phyloP scores from a whole-genome alignment of 108 stramenopile genomes.

The Cyclotella cryptica region DNA sequence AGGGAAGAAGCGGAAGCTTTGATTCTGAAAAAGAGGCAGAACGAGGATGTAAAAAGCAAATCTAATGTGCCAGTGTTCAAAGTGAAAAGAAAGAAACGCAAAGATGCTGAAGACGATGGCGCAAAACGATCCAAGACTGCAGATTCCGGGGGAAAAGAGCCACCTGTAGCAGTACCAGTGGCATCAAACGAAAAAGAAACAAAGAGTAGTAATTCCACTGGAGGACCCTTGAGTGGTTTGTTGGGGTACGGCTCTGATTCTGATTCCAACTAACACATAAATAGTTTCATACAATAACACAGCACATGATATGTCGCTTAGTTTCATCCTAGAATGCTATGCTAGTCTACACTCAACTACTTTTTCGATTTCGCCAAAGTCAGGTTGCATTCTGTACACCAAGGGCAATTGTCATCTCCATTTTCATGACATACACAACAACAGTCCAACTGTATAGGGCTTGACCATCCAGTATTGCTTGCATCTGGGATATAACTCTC shows the following conservation, averaged over 20 bases:
- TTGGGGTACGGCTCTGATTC: slow-evolving; percentile 77
- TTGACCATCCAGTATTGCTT: slow-evolving; percentile 45
- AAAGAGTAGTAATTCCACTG: background rate
- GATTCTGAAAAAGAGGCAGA: slow-evolving; percentile 49
- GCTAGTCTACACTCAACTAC: background rate
- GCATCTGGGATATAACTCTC: slow-evolving; percentile 21
- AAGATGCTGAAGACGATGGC: background rate
- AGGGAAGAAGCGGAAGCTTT: slow-evolving; percentile 50
- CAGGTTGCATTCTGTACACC: slow-evolving; percentile 51
- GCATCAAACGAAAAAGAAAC: slow-evolving; percentile 5
- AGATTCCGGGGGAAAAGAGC: background rate
- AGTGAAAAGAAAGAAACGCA: slow-evolving; percentile 55
- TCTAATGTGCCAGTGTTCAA: slow-evolving; percentile 50
- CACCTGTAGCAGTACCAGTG: slow-evolving; percentile 8
- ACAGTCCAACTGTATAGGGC: slow-evolving; percentile 62
- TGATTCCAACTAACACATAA: slow-evolving; percentile 44
- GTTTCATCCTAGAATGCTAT: too few species aligned
- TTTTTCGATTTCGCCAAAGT: background rate
- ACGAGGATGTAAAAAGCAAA: slow-evolving; percentile 32
- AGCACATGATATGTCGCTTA: too few species aligned
- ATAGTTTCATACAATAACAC: too few species aligned
- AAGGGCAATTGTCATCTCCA: slow-evolving; percentile 50
- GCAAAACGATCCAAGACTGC: slow-evolving; percentile 24
- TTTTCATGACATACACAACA: slow-evolving; percentile 76
- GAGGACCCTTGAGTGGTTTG: slow-evolving; percentile 60